Evolutionary conservation across 2,329 filamentous ascomycete species (phyloP).

Genomic region (Beauveria sp.): DNA sequence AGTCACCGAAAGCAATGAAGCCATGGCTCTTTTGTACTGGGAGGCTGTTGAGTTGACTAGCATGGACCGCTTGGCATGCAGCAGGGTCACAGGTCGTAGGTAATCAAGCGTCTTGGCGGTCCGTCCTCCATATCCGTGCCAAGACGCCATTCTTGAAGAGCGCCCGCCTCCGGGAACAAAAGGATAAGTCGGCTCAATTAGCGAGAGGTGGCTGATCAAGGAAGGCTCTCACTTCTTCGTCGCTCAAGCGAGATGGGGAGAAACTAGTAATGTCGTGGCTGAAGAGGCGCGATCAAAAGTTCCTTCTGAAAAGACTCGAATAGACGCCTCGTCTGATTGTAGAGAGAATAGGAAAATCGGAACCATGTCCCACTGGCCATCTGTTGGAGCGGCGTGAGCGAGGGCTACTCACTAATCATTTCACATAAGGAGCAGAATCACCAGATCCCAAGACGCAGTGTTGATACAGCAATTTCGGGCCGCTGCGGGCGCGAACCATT

Average conservation of each 20-base stretch:
- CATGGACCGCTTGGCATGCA: neutral
- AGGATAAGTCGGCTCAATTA: neutral
- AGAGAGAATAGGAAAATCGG: neutral
- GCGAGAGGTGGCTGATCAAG: neutral
- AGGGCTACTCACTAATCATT: no score
- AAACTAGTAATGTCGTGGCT: neutral
- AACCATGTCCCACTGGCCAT: neutral
- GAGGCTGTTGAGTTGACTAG: neutral
- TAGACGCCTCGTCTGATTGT: neutral
- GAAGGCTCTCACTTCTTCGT: neutral
- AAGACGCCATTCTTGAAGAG: neutral
- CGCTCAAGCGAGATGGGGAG: no score
- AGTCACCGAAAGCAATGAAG: neutral
- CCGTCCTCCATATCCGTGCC: neutral
- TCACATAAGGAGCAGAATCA: neutral
- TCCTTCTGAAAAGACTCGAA: neutral
- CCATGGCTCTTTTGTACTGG: neutral
- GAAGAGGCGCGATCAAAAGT: constrained; percentile 2
- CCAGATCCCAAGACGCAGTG: neutral
- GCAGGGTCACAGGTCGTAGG: neutral
- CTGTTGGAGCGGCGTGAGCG: neutral
- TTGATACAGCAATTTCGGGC: neutral
- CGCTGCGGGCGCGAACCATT: neutral
- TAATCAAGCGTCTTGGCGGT: neutral
- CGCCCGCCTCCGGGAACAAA: no score